phyloP scores from a whole-genome alignment of 2,329 filamentous ascomycete genomes.

The Helotiales sp. region DNA sequence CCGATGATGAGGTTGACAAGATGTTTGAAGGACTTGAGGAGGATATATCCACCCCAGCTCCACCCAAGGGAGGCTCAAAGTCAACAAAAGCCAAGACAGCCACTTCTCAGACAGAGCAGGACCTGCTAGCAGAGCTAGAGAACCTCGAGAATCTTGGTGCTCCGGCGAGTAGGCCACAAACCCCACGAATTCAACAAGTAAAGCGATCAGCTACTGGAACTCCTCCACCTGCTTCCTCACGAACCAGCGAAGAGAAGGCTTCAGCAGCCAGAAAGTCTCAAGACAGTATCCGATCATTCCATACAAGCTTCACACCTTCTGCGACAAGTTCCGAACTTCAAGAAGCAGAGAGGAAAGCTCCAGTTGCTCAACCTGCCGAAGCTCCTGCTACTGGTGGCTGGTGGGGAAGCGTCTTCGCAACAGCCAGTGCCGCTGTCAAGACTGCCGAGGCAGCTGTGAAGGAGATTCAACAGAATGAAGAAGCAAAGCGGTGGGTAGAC shows the following conservation, averaged over 20 bases:
- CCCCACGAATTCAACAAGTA: constrained; percentile 66
- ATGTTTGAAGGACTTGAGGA: constrained; percentile 65
- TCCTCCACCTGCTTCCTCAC: constrained; percentile 49
- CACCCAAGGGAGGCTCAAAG: constrained; percentile 37
- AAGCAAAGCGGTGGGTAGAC: constrained; percentile 93
- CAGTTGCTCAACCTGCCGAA: constrained; percentile 43
- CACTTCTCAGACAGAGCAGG: constrained; percentile 53
- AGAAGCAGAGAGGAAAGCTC: constrained; percentile 54
- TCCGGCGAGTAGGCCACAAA: constrained; percentile 73
- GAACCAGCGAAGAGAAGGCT: constrained; percentile 65
- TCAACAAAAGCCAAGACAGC: constrained; percentile 35
- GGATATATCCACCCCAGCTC: constrained; percentile 46
- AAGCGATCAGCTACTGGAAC: constrained; percentile 52
- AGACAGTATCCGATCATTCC: constrained; percentile 72
- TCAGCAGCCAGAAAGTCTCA: constrained; percentile 64
- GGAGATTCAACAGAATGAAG: constrained; percentile 93
- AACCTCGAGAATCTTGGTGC: constrained; percentile 76
- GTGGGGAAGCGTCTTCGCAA: constrained; percentile 86
- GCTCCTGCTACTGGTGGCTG: constrained; percentile 65
- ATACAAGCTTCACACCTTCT: constrained; percentile 70
- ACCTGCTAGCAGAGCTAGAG: constrained; percentile 86
- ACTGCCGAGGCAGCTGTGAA: constrained; percentile 91
- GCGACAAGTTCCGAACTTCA: constrained; percentile 60
- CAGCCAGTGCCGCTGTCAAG: constrained; percentile 75
- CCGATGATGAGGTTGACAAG: constrained; percentile 64